These are phyloP conservation scores for Hygrocybe punicea DNA, from an alignment of 768 basidiomycete genomes.

Conservation along the genomic window DNA sequence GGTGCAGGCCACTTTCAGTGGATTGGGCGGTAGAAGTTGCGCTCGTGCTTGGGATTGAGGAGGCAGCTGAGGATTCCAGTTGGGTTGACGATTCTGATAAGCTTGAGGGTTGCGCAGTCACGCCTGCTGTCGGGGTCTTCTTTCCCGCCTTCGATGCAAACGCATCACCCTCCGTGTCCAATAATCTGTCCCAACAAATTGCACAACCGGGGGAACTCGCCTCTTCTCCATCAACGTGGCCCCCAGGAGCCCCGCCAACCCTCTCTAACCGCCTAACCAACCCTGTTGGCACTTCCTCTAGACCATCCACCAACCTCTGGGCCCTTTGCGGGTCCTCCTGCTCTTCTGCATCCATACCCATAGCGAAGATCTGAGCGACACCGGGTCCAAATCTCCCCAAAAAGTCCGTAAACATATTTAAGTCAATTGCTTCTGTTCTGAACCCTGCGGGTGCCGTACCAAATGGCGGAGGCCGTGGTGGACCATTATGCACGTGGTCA, in stretches of 20 bases:
- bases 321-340: conserved; percentile 68
- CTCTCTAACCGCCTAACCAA: conserved; percentile 63
- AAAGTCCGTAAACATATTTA: conserved; percentile 5
- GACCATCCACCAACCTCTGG: conserved; percentile 54
- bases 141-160: conserved; percentile 19
- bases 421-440: not conserved
- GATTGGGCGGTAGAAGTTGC: conserved; percentile 6
- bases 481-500: not conserved
- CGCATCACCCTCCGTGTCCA: conserved; percentile 45
- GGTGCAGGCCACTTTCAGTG: conserved; percentile 11
- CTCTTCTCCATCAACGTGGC: conserved; percentile 29
- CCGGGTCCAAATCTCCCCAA: conserved; percentile 11
- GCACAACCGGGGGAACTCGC: conserved; percentile 54
- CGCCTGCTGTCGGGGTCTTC: conserved; percentile 6
- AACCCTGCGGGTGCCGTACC: not conserved
- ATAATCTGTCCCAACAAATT: conserved; percentile 70
- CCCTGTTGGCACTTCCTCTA: conserved; percentile 66
- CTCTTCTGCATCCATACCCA: conserved; percentile 32
- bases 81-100: conserved; percentile 3
- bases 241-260: conserved; percentile 33
- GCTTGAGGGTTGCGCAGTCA: conserved; percentile 4
- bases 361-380: conserved; percentile 15
- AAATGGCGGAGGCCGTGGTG: not conserved
- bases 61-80: conserved; percentile 1
- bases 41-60: conserved; percentile 9